These are phyloP conservation scores for Xylaria sp. DNA, from an alignment of 2,329 filamentous ascomycete genomes.

Conservation along the genomic window DNA sequence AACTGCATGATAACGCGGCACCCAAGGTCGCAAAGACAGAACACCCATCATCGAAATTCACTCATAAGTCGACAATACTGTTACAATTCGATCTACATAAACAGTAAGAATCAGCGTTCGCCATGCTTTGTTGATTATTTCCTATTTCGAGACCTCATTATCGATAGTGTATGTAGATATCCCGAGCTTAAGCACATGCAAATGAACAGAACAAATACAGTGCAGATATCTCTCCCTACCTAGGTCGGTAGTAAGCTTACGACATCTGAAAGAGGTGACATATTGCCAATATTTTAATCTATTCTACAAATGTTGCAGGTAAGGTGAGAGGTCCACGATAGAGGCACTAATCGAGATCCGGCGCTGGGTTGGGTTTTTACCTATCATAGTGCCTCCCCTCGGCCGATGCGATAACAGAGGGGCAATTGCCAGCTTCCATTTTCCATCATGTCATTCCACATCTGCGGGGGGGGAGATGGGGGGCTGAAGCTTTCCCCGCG, in stretches of 20 bases:
- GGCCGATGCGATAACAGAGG: constrained; percentile 2
- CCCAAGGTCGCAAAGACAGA: background rate
- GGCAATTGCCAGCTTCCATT: background rate
- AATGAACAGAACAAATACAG: background rate
- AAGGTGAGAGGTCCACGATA: background rate
- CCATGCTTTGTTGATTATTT: background rate
- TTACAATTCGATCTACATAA: background rate
- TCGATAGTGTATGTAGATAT: background rate
- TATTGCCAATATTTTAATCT: background rate
- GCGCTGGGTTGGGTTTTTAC: constrained; percentile 1
- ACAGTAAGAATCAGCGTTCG: background rate
- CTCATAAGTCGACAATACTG: background rate
- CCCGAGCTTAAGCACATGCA: background rate
- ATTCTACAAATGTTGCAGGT: too few species aligned
- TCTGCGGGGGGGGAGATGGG: background rate
- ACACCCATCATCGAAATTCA: background rate
- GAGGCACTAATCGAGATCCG: constrained; percentile 1
- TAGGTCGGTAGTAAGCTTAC: too few species aligned
- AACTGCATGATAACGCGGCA: background rate
- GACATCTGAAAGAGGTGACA: background rate
- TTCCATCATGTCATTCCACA: constrained; percentile 6
- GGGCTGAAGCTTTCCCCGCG: constrained; percentile 21
- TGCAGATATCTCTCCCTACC: too few species aligned
- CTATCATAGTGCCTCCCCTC: background rate
- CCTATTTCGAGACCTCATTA: background rate